These are phyloP conservation scores for Arctium minus DNA, from an alignment of 129 eudicot genomes.

Conservation along the genomic window DNA sequence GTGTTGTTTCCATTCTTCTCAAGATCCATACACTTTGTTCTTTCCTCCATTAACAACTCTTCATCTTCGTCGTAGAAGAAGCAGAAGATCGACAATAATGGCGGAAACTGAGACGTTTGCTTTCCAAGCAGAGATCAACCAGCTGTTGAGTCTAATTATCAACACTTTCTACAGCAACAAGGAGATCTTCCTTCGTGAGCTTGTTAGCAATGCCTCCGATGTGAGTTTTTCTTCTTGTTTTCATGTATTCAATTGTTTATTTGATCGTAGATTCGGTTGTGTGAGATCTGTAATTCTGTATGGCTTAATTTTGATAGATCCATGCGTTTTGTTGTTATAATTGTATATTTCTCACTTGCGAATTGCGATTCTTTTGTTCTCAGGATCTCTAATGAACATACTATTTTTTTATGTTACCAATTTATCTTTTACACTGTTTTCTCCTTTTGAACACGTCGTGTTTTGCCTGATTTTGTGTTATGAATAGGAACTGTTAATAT, in stretches of 20 bases:
- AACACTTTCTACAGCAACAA: constrained; percentile 27
- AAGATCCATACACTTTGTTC: neutral
- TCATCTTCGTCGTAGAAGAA: neutral
- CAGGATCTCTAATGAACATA: neutral
- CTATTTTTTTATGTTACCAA: neutral
- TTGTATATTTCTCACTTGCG: neutral
- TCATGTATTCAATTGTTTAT: neutral
- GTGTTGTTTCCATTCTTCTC: neutral
- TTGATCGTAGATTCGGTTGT: neutral
- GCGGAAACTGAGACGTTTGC: constrained; percentile 26
- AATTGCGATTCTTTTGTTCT: no score
- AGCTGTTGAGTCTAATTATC: constrained; percentile 23
- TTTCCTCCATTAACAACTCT: neutral
- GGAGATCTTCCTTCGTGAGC: constrained; percentile 30
- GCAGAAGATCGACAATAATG: neutral
- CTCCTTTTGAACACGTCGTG: neutral
- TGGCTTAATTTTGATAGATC: neutral
- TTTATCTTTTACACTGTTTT: neutral
- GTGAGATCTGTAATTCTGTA: neutral
- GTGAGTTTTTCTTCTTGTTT: constrained; percentile 23
- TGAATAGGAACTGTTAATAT: neutral
- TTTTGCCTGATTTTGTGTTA: neutral
- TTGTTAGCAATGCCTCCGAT: constrained; percentile 61
- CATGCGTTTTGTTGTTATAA: neutral
- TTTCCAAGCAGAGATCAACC: constrained; percentile 26